phyloP scores from a whole-genome alignment of 2,329 filamentous ascomycete genomes.

The Claviceps pusilla region DNA sequence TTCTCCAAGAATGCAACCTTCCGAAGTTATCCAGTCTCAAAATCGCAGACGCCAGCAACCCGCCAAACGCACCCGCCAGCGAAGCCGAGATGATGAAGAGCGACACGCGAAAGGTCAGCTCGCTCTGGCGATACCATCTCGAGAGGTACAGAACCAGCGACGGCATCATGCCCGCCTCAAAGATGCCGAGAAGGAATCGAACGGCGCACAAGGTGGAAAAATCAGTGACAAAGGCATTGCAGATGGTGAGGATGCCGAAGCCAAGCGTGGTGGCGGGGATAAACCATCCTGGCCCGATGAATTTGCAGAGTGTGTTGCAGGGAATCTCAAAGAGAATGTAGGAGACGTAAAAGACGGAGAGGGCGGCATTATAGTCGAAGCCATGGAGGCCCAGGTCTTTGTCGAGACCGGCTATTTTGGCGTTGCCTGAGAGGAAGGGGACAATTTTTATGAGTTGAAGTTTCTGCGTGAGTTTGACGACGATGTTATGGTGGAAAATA shows the following conservation, averaged over 20 bases:
- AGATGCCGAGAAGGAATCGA: conserved; percentile 43
- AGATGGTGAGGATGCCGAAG: conserved; percentile 45
- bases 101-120: conserved; percentile 47
- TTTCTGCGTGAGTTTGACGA: not conserved
- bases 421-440: conserved; percentile 30
- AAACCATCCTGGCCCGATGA: conserved; percentile 50
- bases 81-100: conserved; percentile 53
- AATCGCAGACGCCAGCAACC: conserved; percentile 47
- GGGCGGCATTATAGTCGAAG: conserved; percentile 46
- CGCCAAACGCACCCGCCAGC: conserved; percentile 52
- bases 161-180: conserved; percentile 51
- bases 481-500: not conserved
- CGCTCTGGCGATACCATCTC: conserved; percentile 47
- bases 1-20: conserved; percentile 43
- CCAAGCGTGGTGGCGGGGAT: conserved; percentile 40
- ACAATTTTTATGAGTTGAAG: not conserved
- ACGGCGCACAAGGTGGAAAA: conserved; percentile 34
- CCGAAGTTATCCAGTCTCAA: conserved; percentile 43
- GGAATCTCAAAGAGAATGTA: conserved; percentile 55
- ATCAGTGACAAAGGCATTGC: conserved; percentile 43
- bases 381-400: conserved; percentile 35
- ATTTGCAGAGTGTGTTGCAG: conserved; percentile 46
- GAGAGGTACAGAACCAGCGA: conserved; percentile 52
- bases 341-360: conserved; percentile 48
- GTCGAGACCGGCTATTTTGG: conserved; percentile 40